Evolutionary conservation across 2,329 filamentous ascomycete genomes (phyloP).

Genomic region (Stylonectria norvegica): DNA sequence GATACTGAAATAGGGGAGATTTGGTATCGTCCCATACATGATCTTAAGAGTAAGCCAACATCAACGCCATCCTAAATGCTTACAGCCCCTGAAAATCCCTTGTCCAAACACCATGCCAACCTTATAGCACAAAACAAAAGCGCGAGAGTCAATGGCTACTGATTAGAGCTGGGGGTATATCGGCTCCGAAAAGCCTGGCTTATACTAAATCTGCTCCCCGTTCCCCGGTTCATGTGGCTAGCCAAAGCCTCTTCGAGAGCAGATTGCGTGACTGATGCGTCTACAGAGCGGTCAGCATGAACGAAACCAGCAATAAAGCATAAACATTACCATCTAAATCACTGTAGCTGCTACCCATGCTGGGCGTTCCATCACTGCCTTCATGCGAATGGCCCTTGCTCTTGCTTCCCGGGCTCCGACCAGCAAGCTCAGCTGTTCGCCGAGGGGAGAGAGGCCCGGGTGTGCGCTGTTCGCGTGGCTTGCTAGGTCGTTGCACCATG

Average conservation of each 20-base stretch:
- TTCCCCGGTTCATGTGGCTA: slow-evolving; percentile 43
- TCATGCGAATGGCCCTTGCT: slow-evolving; percentile 53
- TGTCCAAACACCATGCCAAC: slow-evolving; percentile 21
- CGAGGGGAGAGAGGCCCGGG: slow-evolving; percentile 55
- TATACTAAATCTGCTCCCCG: slow-evolving; percentile 58
- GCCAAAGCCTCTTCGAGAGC: slow-evolving; percentile 75
- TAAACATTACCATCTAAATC: slow-evolving; percentile 66
- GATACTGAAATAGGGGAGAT: slow-evolving; percentile 19
- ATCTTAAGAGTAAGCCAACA: slow-evolving; percentile 9
- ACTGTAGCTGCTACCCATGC: slow-evolving; percentile 83
- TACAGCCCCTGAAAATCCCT: slow-evolving; percentile 2
- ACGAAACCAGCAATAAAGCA: slow-evolving; percentile 3
- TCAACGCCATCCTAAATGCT: slow-evolving; percentile 25
- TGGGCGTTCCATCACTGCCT: slow-evolving; percentile 70
- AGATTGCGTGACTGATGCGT: slow-evolving; percentile 76
- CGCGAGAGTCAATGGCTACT: slow-evolving; percentile 14
- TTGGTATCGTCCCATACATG: slow-evolving; percentile 15
- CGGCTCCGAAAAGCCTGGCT: slow-evolving; percentile 64
- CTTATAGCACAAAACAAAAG: slow-evolving; percentile 7
- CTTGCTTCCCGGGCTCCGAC: slow-evolving; percentile 48
- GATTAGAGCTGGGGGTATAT: slow-evolving; percentile 43
- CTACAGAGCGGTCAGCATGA: slow-evolving; percentile 37
- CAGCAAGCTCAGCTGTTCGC: slow-evolving; percentile 56
- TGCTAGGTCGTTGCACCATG: slow-evolving; percentile 31
- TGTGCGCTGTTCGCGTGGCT: slow-evolving; percentile 33